Percentiles rank a stretch among this genome's conserved stretches.
Evolutionary conservation across 176 grass and related monocot species (phyloP).

Genomic region (Carex myosuroides): DNA sequence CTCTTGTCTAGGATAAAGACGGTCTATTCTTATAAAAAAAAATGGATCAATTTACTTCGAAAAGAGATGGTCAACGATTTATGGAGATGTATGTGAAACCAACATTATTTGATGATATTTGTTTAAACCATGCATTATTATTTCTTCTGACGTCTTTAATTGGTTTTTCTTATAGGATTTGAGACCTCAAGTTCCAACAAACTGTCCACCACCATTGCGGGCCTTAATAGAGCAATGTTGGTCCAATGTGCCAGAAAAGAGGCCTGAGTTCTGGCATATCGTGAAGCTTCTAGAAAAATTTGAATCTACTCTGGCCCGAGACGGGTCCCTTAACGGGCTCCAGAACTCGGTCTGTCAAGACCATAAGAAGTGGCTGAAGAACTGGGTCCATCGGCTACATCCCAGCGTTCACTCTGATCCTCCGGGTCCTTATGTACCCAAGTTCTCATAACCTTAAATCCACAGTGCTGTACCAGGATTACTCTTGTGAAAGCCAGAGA

Average conservation of each 20-base stretch:
- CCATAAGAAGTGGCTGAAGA: constrained; percentile 57
- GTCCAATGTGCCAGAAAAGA: constrained; percentile 53
- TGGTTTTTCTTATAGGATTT: constrained; percentile 54
- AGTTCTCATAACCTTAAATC: constrained; percentile 34
- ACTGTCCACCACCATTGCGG: constrained; percentile 47
- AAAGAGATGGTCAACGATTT: too few species aligned
- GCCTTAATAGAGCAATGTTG: constrained; percentile 85
- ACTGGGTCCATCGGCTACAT: constrained; percentile 61
- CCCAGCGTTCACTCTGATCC: constrained; percentile 30
- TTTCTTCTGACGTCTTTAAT: background rate
- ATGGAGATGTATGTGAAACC: too few species aligned
- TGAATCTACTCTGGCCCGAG: constrained; percentile 33
- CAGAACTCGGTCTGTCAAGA: constrained; percentile 41
- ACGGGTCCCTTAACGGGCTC: constrained; percentile 61
- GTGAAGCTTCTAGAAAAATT: constrained; percentile 63
- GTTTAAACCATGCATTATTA: background rate
- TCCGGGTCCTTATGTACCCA: constrained; percentile 35
- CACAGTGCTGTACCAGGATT: background rate
- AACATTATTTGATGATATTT: background rate
- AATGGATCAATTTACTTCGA: background rate
- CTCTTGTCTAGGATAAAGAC: background rate
- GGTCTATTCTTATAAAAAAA: background rate
- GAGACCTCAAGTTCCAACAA: constrained; percentile 56
- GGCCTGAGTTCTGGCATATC: constrained; percentile 69
- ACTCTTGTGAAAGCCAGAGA: background rate